phyloP scores from a whole-genome alignment of 2,329 filamentous ascomycete species.

The Aschersonia sp. region DNA sequence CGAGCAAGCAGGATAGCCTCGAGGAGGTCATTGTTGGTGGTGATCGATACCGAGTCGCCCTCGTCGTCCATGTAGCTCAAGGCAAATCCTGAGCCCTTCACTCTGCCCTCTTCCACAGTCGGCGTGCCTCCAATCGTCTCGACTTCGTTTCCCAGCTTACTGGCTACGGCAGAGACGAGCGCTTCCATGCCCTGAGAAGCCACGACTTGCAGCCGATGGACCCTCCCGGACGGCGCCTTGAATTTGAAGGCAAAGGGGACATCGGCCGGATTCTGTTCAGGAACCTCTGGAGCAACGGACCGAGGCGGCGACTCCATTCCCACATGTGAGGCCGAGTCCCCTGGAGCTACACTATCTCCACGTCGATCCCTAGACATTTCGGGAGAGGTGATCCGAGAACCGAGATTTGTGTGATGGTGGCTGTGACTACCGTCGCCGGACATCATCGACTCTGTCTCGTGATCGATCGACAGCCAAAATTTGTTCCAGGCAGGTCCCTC shows the following conservation, averaged over 20 bases:
- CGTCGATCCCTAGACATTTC: slow-evolving; percentile 58
- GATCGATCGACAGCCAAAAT: slow-evolving; percentile 93
- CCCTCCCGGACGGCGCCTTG: slow-evolving; percentile 88
- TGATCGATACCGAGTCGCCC: slow-evolving; percentile 92
- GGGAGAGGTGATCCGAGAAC: slow-evolving; percentile 66
- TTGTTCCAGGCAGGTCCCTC: slow-evolving; percentile 99
- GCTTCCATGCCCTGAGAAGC: slow-evolving; percentile 68
- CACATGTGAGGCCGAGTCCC: slow-evolving; percentile 87
- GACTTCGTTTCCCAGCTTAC: slow-evolving; percentile 74
- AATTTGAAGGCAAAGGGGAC: slow-evolving; percentile 95
- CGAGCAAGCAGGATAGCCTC: slow-evolving; percentile 81
- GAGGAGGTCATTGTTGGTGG: slow-evolving; percentile 80
- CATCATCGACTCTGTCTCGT: slow-evolving; percentile 91
- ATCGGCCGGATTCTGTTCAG: slow-evolving; percentile 49
- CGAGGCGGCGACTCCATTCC: slow-evolving; percentile 65
- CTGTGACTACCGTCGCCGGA: slow-evolving; percentile 79
- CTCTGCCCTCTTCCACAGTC: slow-evolving; percentile 61
- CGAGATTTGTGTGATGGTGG: slow-evolving; percentile 46
- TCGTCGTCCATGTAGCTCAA: slow-evolving; percentile 95
- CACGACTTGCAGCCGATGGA: slow-evolving; percentile 78
- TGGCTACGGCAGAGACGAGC: slow-evolving; percentile 61
- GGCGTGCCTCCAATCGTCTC: slow-evolving; percentile 74
- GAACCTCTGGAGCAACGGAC: slow-evolving; percentile 38
- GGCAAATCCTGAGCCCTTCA: slow-evolving; percentile 69
- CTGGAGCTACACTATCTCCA: slow-evolving; percentile 72